These are phyloP conservation scores for Leonotis leonurus DNA, from an alignment of 257 asterid genomes.

Conservation along the genomic window DNA sequence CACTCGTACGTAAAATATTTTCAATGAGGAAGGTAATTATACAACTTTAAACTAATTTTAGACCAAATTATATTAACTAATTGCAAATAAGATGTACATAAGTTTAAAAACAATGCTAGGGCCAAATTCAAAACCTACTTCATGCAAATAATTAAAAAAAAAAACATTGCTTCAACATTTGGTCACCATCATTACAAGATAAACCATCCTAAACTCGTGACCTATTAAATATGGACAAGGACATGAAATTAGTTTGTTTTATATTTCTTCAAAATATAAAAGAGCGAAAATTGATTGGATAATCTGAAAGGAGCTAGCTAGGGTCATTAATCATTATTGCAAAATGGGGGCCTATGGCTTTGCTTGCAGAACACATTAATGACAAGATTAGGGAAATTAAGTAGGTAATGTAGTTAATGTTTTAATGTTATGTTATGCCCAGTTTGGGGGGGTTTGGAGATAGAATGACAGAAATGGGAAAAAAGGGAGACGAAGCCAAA, in stretches of 20 bases:
- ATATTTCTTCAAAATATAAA: background rate
- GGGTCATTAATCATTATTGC: background rate
- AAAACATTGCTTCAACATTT: slow-evolving; percentile 21
- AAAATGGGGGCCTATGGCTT: background rate
- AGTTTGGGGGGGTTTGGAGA: background rate
- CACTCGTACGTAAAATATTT: no score
- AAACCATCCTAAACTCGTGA: slow-evolving; percentile 1
- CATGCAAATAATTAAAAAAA: background rate
- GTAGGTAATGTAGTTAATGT: background rate
- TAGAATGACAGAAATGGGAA: background rate
- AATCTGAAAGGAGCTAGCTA: background rate
- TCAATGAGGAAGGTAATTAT: no score
- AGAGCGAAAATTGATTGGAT: background rate
- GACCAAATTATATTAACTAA: no score
- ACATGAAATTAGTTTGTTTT: background rate
- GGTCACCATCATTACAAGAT: slow-evolving; percentile 10
- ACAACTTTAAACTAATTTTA: no score
- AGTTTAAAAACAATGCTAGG: no score
- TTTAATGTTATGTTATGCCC: no score
- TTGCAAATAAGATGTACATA: no score
- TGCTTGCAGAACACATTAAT: slow-evolving; percentile 16
- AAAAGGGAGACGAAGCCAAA: slow-evolving; percentile 1
- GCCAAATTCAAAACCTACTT: background rate
- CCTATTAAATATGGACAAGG: background rate
- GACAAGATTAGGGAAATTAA: slow-evolving; percentile 1